A percentile compares a stretch with the other conserved stretches of the same genome.
Evolutionary conservation across 441 rosid species (phyloP).

Genomic region (Jatropha podagrica): DNA sequence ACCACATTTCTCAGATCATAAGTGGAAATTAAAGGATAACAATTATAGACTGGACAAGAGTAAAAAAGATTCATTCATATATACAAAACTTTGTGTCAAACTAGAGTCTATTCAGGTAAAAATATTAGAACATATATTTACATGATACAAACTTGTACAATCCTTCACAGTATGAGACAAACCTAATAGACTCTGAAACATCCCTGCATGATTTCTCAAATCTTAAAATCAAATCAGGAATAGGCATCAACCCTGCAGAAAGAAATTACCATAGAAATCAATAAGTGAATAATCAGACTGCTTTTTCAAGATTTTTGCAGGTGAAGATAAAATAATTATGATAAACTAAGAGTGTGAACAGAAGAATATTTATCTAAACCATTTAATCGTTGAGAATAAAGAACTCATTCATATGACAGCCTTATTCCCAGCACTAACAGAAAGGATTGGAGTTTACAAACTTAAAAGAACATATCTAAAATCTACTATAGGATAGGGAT

Average conservation of each 20-base stretch:
- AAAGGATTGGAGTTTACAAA: neutral
- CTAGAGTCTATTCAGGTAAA: neutral
- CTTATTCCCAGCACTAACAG: neutral
- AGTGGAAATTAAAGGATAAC: neutral
- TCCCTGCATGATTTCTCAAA: conserved; percentile 84
- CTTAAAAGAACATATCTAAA: neutral
- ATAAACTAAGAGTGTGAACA: neutral
- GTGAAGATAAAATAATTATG: neutral
- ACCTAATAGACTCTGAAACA: conserved; percentile 90
- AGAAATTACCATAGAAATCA: neutral
- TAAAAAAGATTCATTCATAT: neutral
- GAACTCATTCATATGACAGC: too few relatives aligned
- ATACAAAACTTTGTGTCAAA: neutral
- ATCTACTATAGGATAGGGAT: neutral
- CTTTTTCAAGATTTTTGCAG: conserved; percentile 10
- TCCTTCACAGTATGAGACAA: conserved; percentile 22
- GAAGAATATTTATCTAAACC: neutral
- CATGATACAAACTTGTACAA: conserved; percentile 9
- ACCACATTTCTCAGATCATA: neutral
- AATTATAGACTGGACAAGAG: neutral
- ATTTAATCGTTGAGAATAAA: neutral
- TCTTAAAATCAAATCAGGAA: conserved; percentile 79
- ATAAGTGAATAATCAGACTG: conserved; percentile 1
- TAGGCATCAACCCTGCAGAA: conserved; percentile 78
- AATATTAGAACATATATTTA: neutral